A percentile compares a stretch with the other conserved stretches of the same genome.
These are phyloP conservation scores for Butyriboletus loyo DNA, from an alignment of 768 basidiomycete species.

Conservation along the genomic window DNA sequence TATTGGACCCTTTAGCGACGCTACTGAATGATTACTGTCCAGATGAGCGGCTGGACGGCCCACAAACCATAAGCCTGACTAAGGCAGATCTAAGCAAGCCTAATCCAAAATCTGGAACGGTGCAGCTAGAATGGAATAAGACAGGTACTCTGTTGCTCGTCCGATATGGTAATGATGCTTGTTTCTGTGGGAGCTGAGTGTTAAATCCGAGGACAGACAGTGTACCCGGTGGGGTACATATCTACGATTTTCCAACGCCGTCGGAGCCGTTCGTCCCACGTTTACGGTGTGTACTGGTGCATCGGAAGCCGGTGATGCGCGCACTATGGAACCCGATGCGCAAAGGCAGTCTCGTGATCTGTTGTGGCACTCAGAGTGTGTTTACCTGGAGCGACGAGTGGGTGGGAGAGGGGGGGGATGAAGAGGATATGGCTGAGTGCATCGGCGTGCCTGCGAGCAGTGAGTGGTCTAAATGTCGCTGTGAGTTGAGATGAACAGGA, in stretches of 20 bases:
- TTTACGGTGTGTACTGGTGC: constrained; percentile 65
- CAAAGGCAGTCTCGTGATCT: constrained; percentile 64
- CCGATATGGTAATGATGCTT: constrained; percentile 56
- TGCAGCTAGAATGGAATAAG: constrained; percentile 79
- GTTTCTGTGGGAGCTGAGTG: background rate
- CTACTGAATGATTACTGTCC: background rate
- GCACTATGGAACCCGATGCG: constrained; percentile 85
- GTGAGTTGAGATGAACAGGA: background rate
- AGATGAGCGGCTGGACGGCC: constrained; percentile 67
- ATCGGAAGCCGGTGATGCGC: constrained; percentile 57
- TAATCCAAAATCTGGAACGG: constrained; percentile 62
- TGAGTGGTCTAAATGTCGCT: constrained; percentile 15
- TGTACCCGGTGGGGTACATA: constrained; percentile 58
- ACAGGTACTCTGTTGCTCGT: constrained; percentile 71
- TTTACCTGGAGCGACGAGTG: constrained; percentile 86
- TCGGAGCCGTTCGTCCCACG: constrained; percentile 56
- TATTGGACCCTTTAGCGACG: background rate
- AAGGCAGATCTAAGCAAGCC: constrained; percentile 60
- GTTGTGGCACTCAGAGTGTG: constrained; percentile 63
- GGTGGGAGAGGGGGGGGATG: constrained; percentile 56
- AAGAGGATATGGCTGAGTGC: constrained; percentile 83
- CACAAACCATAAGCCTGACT: constrained; percentile 47
- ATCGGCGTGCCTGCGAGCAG: constrained; percentile 87
- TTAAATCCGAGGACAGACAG: constrained; percentile 43
- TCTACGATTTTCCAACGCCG: constrained; percentile 69